Evolutionary conservation across 108 stramenopile species (phyloP).

Genomic region (Parietichytrium sp.): DNA sequence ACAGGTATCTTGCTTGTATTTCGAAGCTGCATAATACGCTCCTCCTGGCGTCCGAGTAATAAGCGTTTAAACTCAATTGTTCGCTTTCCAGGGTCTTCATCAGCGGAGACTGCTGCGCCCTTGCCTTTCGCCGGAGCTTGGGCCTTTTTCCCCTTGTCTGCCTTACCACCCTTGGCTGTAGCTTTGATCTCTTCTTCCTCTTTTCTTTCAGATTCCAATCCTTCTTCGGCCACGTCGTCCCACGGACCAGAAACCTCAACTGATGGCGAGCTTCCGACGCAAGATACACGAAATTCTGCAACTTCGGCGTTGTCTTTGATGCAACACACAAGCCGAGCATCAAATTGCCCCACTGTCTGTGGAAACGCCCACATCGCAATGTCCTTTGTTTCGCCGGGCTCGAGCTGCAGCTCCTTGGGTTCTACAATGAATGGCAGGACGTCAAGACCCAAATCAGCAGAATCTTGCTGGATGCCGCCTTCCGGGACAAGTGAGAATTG

Average conservation of each 20-base stretch:
- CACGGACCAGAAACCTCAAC: conserved; percentile 57
- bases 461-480: neutral
- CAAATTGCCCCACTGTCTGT: neutral
- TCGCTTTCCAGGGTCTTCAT: too few relatives aligned
- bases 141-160: too few relatives aligned
- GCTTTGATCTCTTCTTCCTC: neutral
- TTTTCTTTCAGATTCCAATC: neutral
- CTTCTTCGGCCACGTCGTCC: conserved; percentile 38
- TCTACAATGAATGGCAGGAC: conserved; percentile 48
- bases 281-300: conserved; percentile 48
- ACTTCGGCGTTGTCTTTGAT: conserved; percentile 56
- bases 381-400: conserved; percentile 60
- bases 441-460: neutral
- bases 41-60: conserved; percentile 54
- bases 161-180: neutral
- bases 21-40: conserved; percentile 45
- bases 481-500: neutral
- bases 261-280: conserved; percentile 47
- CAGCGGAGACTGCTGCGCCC: too few relatives aligned
- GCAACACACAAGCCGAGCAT: conserved; percentile 43
- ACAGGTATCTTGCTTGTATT: conserved; percentile 49
- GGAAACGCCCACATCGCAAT: conserved; percentile 64
- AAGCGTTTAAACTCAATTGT: conserved; percentile 63
- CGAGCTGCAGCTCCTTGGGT: conserved; percentile 50
- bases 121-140: too few relatives aligned